phyloP scores from a whole-genome alignment of 1,284 basidiomycete genomes.

The Caloboletus firmus region DNA sequence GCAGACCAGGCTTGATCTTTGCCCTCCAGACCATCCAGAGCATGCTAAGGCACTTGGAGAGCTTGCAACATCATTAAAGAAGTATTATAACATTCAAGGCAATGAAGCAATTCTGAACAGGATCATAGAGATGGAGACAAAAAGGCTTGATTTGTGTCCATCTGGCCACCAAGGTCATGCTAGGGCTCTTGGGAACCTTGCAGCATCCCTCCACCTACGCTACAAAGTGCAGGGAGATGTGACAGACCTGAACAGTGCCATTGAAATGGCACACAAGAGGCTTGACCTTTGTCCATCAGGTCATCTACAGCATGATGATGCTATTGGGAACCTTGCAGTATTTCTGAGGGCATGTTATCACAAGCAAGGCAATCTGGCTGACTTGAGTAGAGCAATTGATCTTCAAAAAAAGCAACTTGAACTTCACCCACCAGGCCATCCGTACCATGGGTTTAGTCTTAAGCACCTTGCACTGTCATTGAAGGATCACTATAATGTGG shows the following conservation, averaged over 20 bases:
- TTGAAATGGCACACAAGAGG: background rate
- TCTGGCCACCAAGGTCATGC: background rate
- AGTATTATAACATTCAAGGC: background rate
- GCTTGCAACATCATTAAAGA: background rate
- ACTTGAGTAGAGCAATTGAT: background rate
- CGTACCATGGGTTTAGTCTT: no score
- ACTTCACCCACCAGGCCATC: background rate
- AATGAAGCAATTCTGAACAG: background rate
- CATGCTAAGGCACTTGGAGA: background rate
- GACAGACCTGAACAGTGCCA: background rate
- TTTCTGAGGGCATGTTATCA: background rate
- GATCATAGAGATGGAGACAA: background rate
- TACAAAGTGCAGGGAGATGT: background rate
- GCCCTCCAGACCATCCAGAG: background rate
- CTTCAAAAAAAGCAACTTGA: background rate
- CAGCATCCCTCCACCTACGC: background rate
- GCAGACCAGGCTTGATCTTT: background rate
- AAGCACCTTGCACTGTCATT: no score
- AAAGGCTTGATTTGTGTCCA: background rate
- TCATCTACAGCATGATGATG: background rate
- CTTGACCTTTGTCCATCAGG: no score
- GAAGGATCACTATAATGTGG: no score
- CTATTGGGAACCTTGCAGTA: background rate
- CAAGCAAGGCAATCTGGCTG: background rate
- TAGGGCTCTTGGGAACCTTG: background rate